Evolutionary conservation across 208 protist species (phyloP), one percentile per base, ranked within the genome.

Genomic region (Endotrypanum monterogeii): DNA sequence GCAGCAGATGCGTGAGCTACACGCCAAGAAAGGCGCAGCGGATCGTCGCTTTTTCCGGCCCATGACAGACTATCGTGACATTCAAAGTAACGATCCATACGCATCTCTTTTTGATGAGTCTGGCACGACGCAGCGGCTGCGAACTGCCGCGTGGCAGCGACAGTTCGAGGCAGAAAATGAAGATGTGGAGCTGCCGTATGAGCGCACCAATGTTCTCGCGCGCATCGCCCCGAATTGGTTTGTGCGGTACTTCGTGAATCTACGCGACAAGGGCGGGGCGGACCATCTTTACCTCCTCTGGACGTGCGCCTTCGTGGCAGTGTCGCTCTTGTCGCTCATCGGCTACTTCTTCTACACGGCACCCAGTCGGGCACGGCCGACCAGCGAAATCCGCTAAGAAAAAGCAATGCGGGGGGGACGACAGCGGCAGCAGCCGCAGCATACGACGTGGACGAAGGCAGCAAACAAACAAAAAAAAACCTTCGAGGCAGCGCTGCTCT

Each of bases 121-220:
- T 37, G 73, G 71, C 35, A 68, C 70, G 25, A 93, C 90, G 44
- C 74, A 83, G 68, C 71, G 76, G 14, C 82, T 88, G 61, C 92
- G 92, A 37, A 88, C 88, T 67, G 83, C 85, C 48, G 90, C 87
- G 71, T 96, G 92, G 92, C 92, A 95, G 82, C 74, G 86, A 25
- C 92, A 96, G 84, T 96, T 96, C 65, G 92, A 96, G 71, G 83
- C 88, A 77, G 89, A 96, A 66, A 96, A 96, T 73, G 84, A 83
- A 35, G 62, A 89, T 56, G 84, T 93, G 9, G 87, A 90, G 76
- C 82, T 96, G 55, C 90, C 92, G 8, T 96, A 96, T 65, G 92
- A 96, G 57, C 88, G 90, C 28, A 93, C 85, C 4, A 95, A 90
- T 67, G 73, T 86, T 5, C n/a, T 96, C n/a, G 80, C 83, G 46